A percentile compares a stretch with the other conserved stretches of the same genome.
Conservation (phyloP, 371 early-diverging fungal species). For the Circinella minor region DNA sequence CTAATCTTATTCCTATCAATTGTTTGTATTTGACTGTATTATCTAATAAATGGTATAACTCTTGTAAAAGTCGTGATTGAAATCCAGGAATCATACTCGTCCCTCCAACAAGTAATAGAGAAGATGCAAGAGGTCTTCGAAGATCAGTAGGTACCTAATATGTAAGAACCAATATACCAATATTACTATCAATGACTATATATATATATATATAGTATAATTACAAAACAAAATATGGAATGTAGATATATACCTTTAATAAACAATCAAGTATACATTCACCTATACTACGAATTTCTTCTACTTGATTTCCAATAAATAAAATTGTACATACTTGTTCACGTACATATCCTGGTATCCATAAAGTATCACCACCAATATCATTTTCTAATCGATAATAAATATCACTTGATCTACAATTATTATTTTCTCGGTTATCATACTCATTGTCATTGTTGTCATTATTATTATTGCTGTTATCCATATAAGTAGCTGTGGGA, state of each 20-base stretch:
- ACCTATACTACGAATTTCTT: slow-evolving; percentile 56
- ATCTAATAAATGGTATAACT: slow-evolving; percentile 41
- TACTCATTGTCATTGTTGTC: no score
- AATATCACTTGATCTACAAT: slow-evolving; percentile 45
- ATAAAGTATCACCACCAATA: slow-evolving; percentile 31
- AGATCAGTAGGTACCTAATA: slow-evolving; percentile 61
- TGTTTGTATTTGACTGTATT: slow-evolving; percentile 14
- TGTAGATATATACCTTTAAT: slow-evolving; percentile 31
- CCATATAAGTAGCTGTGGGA: slow-evolving; percentile 35
- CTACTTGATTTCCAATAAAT: slow-evolving; percentile 65
- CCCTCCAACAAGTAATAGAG: slow-evolving; percentile 72
- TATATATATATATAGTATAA: background rate
- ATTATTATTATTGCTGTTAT: no score
- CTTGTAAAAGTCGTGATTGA: slow-evolving; percentile 53
- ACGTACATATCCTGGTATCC: slow-evolving; percentile 78
- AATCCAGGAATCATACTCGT: slow-evolving; percentile 72
- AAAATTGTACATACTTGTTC: slow-evolving; percentile 76
- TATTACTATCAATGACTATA: no score
- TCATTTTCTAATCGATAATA: slow-evolving; percentile 32
- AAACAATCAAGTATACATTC: slow-evolving; percentile 57
- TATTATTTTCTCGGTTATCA: slow-evolving; percentile 49
- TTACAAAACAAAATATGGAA: no score
- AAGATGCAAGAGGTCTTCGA: slow-evolving; percentile 56
- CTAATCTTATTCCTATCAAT: slow-evolving; percentile 4
- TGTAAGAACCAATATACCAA: background rate